Evolutionary conservation across 192 early-diverging fungal genomes (phyloP).

Genomic region (Irineochytrium annulatum): DNA sequence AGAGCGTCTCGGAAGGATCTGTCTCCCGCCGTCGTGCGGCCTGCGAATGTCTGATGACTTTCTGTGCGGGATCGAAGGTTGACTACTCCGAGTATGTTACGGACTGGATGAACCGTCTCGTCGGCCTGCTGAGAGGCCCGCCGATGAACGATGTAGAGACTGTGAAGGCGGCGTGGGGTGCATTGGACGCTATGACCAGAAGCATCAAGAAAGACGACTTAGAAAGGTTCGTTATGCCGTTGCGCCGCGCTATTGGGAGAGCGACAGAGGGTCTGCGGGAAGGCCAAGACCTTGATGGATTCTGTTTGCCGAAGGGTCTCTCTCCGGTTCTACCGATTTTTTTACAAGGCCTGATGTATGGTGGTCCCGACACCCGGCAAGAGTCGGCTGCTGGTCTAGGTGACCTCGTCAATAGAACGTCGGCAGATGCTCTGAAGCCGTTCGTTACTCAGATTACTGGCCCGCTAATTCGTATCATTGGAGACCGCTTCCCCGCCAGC

Average conservation of each 20-base stretch:
- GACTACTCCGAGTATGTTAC: conserved; percentile 55
- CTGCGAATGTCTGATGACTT: conserved; percentile 60
- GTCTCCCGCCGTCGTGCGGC: conserved; percentile 30
- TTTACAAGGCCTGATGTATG: conserved; percentile 88
- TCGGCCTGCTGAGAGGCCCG: conserved; percentile 64
- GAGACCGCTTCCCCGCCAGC: conserved; percentile 83
- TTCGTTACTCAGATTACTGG: conserved; percentile 96
- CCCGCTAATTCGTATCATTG: conserved; percentile 94
- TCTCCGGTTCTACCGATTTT: conserved; percentile 88
- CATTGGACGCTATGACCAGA: conserved; percentile 76
- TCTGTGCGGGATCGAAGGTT: conserved; percentile 63
- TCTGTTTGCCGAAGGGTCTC: conserved; percentile 90
- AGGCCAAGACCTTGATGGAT: conserved; percentile 62
- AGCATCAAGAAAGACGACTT: conserved; percentile 84
- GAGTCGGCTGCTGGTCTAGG: conserved; percentile 83
- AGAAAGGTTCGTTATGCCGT: conserved; percentile 69
- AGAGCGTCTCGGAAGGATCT: conserved; percentile 41
- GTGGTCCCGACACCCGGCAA: conserved; percentile 77
- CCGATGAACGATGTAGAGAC: conserved; percentile 38
- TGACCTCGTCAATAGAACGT: conserved; percentile 64
- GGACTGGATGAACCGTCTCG: conserved; percentile 78
- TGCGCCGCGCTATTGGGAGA: conserved; percentile 62
- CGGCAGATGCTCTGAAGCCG: conserved; percentile 71
- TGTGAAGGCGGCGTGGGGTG: conserved; percentile 71
- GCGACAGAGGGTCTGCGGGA: conserved; percentile 44